Percentiles rank a stretch among this genome's conserved stretches.
These are phyloP conservation scores for Gremmenia infestans DNA, from an alignment of 2,329 filamentous ascomycete species.

Conservation along the genomic window DNA sequence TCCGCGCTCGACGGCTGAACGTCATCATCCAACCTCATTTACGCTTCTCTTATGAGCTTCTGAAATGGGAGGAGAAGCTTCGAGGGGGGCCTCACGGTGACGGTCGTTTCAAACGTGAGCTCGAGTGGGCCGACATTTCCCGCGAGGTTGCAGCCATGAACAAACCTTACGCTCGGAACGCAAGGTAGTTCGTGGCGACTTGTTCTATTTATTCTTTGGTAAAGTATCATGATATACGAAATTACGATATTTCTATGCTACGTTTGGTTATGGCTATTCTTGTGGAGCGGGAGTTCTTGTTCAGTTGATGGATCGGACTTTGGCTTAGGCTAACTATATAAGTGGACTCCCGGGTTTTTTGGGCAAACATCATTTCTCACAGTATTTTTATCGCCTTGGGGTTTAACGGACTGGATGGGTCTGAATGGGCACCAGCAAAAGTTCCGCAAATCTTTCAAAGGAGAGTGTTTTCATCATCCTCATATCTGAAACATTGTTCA, in stretches of 20 bases:
- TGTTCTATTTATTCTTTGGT: slow-evolving; percentile 2
- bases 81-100: slow-evolving; percentile 38
- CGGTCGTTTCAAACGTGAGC: slow-evolving; percentile 60
- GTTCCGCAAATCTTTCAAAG: too few relatives aligned
- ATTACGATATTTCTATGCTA: slow-evolving; percentile 14
- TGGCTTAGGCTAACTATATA: neutral
- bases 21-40: slow-evolving; percentile 98
- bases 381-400: too few relatives aligned
- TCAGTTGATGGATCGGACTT: neutral
- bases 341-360: neutral
- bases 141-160: slow-evolving; percentile 96
- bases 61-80: slow-evolving; percentile 90
- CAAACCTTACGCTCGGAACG: slow-evolving; percentile 79
- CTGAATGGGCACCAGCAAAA: too few relatives aligned
- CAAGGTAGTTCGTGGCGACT: slow-evolving; percentile 43
- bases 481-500: too few relatives aligned
- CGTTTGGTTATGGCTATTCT: slow-evolving; percentile 14
- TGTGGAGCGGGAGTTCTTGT: slow-evolving; percentile 5
- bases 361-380: neutral
- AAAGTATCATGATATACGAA: slow-evolving; percentile 13
- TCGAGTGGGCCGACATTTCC: slow-evolving; percentile 87
- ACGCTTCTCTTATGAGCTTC: slow-evolving; percentile 87
- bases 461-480: too few relatives aligned
- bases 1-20: slow-evolving; percentile 85
- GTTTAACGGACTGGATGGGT: too few relatives aligned